Conservation (phyloP, 371 early-diverging fungal species). For the Entomophthora muscae region DNA sequence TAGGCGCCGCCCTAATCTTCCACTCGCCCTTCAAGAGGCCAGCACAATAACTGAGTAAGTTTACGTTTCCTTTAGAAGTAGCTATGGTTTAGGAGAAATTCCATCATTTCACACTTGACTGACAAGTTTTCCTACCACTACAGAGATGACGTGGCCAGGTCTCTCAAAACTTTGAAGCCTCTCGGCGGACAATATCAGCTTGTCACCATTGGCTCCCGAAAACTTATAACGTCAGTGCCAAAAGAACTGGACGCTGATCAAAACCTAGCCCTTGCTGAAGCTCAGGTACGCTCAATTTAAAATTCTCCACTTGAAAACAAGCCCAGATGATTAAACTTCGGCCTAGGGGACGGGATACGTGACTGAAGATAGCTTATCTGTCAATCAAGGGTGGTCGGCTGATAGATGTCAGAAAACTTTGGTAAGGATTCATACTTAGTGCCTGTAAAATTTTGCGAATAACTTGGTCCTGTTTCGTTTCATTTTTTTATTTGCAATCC, state of each 20-base stretch:
- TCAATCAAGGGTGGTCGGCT: background rate
- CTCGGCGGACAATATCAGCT: conserved; percentile 1
- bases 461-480: too few relatives aligned
- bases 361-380: background rate
- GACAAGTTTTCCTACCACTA: too few relatives aligned
- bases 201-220: background rate
- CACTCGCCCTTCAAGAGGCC: conserved; percentile 21
- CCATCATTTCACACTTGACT: too few relatives aligned
- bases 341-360: background rate
- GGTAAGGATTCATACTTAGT: background rate
- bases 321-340: background rate
- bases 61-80: too few relatives aligned
- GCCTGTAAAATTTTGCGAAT: too few relatives aligned
- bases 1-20: conserved; percentile 17
- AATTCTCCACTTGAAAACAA: too few relatives aligned
- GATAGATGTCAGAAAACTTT: background rate
- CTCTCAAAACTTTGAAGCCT: conserved; percentile 8
- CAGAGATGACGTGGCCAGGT: conserved; percentile 3
- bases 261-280: background rate
- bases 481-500: too few relatives aligned
- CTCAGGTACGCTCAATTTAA: too few relatives aligned
- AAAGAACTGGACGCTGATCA: conserved; percentile 2
- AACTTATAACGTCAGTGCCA: background rate
- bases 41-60: conserved; percentile 19
- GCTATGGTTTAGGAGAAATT: too few relatives aligned